Conservation (phyloP, 495 filamentous ascomycete species). For the Penicillium coffeae region DNA sequence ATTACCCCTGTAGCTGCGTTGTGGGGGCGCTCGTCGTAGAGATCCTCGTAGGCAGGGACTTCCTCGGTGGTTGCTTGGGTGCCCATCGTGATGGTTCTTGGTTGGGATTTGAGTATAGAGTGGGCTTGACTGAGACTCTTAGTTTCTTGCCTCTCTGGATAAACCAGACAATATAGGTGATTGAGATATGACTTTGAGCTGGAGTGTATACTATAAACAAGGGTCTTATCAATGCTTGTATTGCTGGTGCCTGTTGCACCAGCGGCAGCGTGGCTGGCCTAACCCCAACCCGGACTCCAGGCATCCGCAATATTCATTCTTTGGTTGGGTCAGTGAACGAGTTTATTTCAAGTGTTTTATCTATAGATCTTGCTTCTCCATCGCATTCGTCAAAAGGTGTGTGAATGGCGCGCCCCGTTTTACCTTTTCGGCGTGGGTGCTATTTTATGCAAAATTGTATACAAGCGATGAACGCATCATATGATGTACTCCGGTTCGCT, state of each 20-base stretch:
- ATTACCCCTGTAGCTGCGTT: constrained; percentile 3
- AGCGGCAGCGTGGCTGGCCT: background rate
- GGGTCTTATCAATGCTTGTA: background rate
- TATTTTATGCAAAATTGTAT: too few relatives aligned
- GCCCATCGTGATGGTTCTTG: background rate
- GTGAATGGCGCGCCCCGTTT: too few relatives aligned
- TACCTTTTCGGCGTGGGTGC: too few relatives aligned
- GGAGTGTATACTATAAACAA: background rate
- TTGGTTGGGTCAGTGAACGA: too few relatives aligned
- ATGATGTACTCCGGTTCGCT: too few relatives aligned
- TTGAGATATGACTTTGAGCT: background rate
- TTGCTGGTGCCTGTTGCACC: background rate
- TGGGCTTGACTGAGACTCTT: too few relatives aligned
- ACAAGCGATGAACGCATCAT: too few relatives aligned
- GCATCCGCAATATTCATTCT: too few relatives aligned
- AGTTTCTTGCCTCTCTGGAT: too few relatives aligned
- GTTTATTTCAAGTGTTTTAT: too few relatives aligned
- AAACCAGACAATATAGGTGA: background rate
- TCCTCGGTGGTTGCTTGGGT: background rate
- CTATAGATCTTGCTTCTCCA: too few relatives aligned
- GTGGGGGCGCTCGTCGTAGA: background rate
- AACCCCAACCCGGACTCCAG: background rate
- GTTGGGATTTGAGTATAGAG: background rate
- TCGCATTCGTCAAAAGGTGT: too few relatives aligned
- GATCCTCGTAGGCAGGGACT: constrained; percentile 3